A percentile compares a stretch with the other conserved stretches of the same genome.
These are phyloP conservation scores for Thermoascus crustaceus DNA, from an alignment of 2,329 filamentous ascomycete species.

Conservation along the genomic window DNA sequence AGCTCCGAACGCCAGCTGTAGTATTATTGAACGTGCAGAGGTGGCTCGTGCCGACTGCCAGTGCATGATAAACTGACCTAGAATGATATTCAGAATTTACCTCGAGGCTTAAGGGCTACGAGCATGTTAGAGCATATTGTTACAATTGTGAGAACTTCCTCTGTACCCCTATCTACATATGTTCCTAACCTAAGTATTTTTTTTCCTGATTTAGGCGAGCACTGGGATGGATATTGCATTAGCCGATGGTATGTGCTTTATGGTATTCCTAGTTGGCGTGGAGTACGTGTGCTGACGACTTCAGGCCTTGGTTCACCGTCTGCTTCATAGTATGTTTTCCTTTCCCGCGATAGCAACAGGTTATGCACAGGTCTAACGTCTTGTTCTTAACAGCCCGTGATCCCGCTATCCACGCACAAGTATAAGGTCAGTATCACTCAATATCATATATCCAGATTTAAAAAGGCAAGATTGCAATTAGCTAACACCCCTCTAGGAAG, in stretches of 20 bases:
- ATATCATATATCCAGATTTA: background rate
- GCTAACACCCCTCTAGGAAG: constrained; percentile 25
- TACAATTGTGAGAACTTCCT: constrained; percentile 33
- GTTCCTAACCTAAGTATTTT: too few species aligned
- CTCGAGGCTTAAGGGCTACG: constrained; percentile 37
- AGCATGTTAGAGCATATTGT: constrained; percentile 38
- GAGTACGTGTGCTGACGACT: constrained; percentile 6
- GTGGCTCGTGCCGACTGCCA: too few species aligned
- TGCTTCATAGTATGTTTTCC: constrained; percentile 33
- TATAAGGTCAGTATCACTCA: constrained; percentile 25
- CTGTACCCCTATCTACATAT: too few species aligned
- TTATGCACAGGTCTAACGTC: background rate
- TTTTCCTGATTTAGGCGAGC: too few species aligned
- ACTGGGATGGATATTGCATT: constrained; percentile 38
- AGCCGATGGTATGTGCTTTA: constrained; percentile 31
- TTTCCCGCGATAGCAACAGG: too few species aligned
- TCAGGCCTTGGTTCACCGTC: constrained; percentile 38
- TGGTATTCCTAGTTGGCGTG: background rate
- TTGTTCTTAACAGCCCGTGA: constrained; percentile 22
- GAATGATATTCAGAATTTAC: constrained; percentile 32
- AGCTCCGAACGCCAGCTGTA: constrained; percentile 6
- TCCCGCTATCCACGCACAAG: constrained; percentile 32
- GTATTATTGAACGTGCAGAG: background rate
- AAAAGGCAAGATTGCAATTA: background rate
- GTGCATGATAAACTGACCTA: constrained; percentile 4